These are phyloP conservation scores for Nitzschia sp. DNA, from an alignment of 108 stramenopile species.

Conservation along the genomic window DNA sequence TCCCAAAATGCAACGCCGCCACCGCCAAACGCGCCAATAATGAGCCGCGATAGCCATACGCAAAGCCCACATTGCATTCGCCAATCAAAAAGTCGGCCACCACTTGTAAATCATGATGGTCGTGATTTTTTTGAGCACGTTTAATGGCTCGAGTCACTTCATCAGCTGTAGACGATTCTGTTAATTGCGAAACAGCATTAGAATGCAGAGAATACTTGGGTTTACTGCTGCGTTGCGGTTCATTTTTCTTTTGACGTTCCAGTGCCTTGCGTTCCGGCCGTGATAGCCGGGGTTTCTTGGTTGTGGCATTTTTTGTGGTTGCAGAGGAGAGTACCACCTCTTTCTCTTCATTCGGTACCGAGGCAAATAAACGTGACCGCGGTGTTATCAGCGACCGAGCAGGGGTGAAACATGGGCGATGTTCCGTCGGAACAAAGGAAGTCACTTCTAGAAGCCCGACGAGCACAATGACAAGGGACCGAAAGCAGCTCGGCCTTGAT, in stretches of 20 bases:
- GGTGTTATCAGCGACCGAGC: no score
- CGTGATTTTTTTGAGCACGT: constrained; percentile 78
- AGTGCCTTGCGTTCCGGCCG: constrained; percentile 61
- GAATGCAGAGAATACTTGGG: constrained; percentile 53
- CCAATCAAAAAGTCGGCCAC: constrained; percentile 79
- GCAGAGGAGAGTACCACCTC: no score
- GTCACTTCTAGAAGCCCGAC: no score
- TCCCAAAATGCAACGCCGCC: constrained; percentile 71
- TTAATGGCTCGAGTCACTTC: constrained; percentile 75
- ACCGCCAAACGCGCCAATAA: constrained; percentile 81
- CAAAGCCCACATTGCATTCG: constrained; percentile 56
- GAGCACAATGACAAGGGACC: no score
- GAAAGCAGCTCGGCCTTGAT: no score
- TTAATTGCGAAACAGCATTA: constrained; percentile 44
- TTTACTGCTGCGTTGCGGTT: neutral
- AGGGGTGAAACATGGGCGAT: no score
- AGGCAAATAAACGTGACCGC: no score
- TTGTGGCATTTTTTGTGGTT: no score
- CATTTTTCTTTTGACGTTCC: constrained; percentile 49
- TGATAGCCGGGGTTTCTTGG: constrained; percentile 28
- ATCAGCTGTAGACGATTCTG: constrained; percentile 53
- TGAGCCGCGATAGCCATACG: constrained; percentile 79
- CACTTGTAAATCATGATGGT: constrained; percentile 60
- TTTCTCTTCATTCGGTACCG: no score
- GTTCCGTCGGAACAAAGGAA: no score